These are phyloP conservation scores for Cladosporium sp. DNA, from an alignment of 2,329 filamentous ascomycete species.

Conservation along the genomic window DNA sequence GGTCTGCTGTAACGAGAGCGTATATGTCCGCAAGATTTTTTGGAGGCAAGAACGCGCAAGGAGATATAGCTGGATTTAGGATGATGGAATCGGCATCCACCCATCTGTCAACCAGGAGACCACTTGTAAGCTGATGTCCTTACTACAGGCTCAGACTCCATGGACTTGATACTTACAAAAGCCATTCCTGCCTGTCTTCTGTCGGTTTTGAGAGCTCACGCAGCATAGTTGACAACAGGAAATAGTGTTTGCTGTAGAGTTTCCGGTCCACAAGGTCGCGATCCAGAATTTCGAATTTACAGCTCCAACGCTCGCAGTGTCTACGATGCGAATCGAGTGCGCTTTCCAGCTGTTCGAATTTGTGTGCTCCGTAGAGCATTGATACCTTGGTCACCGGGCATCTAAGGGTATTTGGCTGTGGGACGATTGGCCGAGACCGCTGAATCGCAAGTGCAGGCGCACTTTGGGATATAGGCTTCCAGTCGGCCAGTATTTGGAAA, in stretches of 20 bases:
- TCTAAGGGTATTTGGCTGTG: too few species aligned
- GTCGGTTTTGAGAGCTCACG: constrained; percentile 24
- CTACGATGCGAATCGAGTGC: neutral
- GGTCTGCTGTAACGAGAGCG: constrained; percentile 7
- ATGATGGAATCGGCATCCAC: constrained; percentile 7
- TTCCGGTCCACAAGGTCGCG: constrained; percentile 12
- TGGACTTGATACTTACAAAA: constrained; percentile 18
- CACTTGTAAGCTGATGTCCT: neutral
- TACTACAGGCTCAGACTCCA: too few species aligned
- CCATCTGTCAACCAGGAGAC: neutral
- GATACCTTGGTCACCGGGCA: constrained; percentile 7
- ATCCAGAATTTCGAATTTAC: constrained; percentile 10
- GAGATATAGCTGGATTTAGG: neutral
- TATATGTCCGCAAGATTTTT: neutral
- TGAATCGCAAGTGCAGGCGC: too few species aligned
- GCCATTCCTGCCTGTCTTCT: constrained; percentile 23
- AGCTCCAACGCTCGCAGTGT: too few species aligned
- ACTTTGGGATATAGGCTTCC: too few species aligned
- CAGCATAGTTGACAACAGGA: neutral
- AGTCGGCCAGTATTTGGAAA: too few species aligned
- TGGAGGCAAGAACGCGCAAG: constrained; percentile 2
- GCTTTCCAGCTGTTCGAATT: constrained; percentile 5
- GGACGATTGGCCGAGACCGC: too few species aligned
- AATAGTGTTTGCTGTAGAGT: constrained; percentile 6
- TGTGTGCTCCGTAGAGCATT: constrained; percentile 16